Base-by-base conservation (phyloP, 352 stramenopile genomes). In the Thraustochytrium sp. region DNA sequence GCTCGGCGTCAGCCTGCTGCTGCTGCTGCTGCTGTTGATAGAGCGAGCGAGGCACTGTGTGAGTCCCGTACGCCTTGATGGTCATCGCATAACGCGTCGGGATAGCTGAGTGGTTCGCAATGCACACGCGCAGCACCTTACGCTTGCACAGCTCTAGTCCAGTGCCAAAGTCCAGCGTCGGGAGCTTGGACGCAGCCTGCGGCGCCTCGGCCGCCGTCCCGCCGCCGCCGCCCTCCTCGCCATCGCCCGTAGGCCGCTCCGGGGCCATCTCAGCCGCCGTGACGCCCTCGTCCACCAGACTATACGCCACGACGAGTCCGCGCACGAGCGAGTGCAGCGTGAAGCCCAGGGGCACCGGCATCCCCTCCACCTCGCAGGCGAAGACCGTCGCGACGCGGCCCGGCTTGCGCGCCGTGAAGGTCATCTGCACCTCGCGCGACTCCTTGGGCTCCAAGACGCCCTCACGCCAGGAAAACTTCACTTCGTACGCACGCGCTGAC, bases 21-120 rank as follows among this genome's bases (percentile, higher is more conserved):
- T n/a, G n/a, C n/a, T n/a, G n/a, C n/a, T n/a, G n/a, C n/a, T n/a
- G n/a, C n/a, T 18, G n/a, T 23, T 55, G 48, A 5, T 59, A 9
- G 8, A 75, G 8, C 9, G 64, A 76, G 16, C 21, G 21, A n/a
- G 68, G 68, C n/a, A 64, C 53, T 18, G 31, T 38, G 4, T 75
- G 18, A 26, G 68, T 42, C 23, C 9, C 68, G 51, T 31, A 80
- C 18, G 48, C 31, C 68, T 49, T 61, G 68, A 68, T 37, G 40
- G 31, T 1, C 18, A 80, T 23, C 4, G 42, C 53, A 44, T 36
- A 80, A 3, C 11, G 3, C 36, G 68, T 64, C 8, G 31, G n/a
- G 68, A 80, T 80, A 31, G 68, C 46, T 23, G 68, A 80, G 48
- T 80, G 68, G 38, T 80, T 80, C 11, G 53, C 44, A 26, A 80